These are phyloP conservation scores for Colletotrichum sp. DNA, from an alignment of 2,329 filamentous ascomycete species.

Conservation along the genomic window DNA sequence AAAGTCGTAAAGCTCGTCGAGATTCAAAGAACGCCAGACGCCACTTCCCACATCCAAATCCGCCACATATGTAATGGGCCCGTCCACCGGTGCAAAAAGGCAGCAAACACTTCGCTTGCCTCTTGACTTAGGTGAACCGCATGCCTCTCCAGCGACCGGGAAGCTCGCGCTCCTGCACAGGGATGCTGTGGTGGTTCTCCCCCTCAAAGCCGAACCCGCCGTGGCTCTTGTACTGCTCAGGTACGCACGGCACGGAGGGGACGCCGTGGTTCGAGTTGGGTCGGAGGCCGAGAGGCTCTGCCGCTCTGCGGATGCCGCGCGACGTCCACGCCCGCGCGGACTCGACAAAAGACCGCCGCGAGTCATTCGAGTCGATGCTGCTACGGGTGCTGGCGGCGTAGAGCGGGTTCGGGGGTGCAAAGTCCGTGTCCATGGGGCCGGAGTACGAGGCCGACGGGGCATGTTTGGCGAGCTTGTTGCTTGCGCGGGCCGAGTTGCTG, in stretches of 20 bases:
- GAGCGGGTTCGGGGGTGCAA: background rate
- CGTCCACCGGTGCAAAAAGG: background rate
- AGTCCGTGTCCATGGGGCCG: constrained; percentile 4
- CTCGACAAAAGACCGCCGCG: constrained; percentile 8
- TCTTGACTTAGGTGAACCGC: constrained; percentile 2
- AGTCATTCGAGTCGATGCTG: constrained; percentile 22
- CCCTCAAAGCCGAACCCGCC: constrained; percentile 8
- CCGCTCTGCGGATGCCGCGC: constrained; percentile 14
- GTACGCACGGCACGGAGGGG: constrained; percentile 48
- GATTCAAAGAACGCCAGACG: background rate
- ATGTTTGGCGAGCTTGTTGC: constrained; percentile 31
- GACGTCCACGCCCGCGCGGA: constrained; percentile 8
- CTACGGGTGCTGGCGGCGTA: constrained; percentile 15
- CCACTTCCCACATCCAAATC: background rate
- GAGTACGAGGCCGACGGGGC: constrained; percentile 2
- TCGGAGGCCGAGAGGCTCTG: constrained; percentile 39
- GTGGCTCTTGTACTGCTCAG: constrained; percentile 40
- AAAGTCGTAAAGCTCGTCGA: constrained; percentile 19
- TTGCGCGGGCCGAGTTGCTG: constrained; percentile 21
- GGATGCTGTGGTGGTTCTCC: constrained; percentile 2
- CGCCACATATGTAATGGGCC: background rate
- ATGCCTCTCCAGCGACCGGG: constrained; percentile 12
- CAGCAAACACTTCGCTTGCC: constrained; percentile 11
- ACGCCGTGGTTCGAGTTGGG: constrained; percentile 53
- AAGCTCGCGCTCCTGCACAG: constrained; percentile 10